These are phyloP conservation scores for Cicer pinnatifidum DNA, from an alignment of 306 rosid species.

Conservation along the genomic window DNA sequence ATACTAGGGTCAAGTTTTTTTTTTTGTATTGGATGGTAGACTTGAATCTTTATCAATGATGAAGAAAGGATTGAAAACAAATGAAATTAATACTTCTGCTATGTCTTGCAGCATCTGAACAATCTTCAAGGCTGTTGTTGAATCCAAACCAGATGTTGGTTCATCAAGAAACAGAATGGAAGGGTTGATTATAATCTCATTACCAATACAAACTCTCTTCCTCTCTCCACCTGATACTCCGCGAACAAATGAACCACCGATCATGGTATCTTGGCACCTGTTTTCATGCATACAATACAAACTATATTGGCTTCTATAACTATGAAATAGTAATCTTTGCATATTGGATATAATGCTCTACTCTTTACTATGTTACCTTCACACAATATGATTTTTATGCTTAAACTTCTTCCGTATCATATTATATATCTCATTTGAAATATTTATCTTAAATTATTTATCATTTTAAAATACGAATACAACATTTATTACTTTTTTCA, in stretches of 20 bases:
- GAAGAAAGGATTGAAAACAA: slow-evolving; percentile 15
- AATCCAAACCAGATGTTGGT: slow-evolving; percentile 99
- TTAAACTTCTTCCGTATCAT: background rate
- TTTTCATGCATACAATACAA: slow-evolving; percentile 28
- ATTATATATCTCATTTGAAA: too few relatives aligned
- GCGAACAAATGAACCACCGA: slow-evolving; percentile 92
- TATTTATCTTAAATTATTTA: too few relatives aligned
- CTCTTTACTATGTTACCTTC: too few relatives aligned
- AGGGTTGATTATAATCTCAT: slow-evolving; percentile 92
- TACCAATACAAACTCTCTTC: slow-evolving; percentile 91
- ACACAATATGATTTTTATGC: background rate
- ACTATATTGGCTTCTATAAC: slow-evolving; percentile 4
- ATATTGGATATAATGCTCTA: background rate
- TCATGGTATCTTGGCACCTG: slow-evolving; percentile 98
- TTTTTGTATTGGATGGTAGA: background rate
- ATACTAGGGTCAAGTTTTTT: background rate
- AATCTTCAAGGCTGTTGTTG: slow-evolving; percentile 88
- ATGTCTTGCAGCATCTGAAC: slow-evolving; percentile 95
- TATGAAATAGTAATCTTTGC: background rate
- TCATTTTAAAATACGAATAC: too few relatives aligned
- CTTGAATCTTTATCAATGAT: background rate
- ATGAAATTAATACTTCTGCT: slow-evolving; percentile 69
- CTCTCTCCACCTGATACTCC: slow-evolving; percentile 99
- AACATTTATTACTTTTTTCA: too few relatives aligned
- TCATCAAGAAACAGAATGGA: slow-evolving; percentile 91